phyloP scores from a whole-genome alignment of 2,329 filamentous ascomycete genomes.

The Chaetomiaceae sp. region DNA sequence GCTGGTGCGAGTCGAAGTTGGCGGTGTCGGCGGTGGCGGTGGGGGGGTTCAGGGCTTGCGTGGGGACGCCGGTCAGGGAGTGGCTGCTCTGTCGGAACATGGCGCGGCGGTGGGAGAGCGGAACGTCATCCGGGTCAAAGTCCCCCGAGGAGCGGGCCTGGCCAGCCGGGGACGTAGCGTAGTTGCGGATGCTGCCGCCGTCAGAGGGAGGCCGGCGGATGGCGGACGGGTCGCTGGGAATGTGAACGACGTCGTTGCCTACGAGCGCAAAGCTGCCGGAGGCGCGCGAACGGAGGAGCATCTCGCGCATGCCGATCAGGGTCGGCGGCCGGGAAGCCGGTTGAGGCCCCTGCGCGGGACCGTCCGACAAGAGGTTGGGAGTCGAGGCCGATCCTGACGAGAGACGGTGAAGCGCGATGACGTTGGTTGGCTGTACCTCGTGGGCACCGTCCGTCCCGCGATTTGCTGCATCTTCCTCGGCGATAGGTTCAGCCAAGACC shows the following conservation, averaged over 20 bases:
- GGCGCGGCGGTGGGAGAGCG: slow-evolving; percentile 60
- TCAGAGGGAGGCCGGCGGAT: slow-evolving; percentile 12
- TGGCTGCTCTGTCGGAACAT: slow-evolving; percentile 51
- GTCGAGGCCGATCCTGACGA: slow-evolving; percentile 14
- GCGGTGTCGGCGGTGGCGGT: slow-evolving; percentile 28
- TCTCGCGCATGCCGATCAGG: slow-evolving; percentile 50
- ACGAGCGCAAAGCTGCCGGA: slow-evolving; percentile 32
- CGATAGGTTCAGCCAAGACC: slow-evolving; percentile 35
- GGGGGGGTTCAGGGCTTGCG: not conserved
- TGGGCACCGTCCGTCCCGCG: not conserved
- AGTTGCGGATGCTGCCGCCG: slow-evolving; percentile 10
- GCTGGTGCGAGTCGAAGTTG: slow-evolving; percentile 50
- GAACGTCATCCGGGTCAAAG: slow-evolving; percentile 64
- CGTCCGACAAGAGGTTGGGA: slow-evolving; percentile 19
- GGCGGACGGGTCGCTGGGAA: slow-evolving; percentile 18
- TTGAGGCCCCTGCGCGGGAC: slow-evolving; percentile 35
- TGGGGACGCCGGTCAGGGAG: slow-evolving; percentile 14
- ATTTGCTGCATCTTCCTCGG: slow-evolving; percentile 33
- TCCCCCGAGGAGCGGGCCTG: no score
- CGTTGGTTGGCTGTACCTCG: slow-evolving; percentile 10
- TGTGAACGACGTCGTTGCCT: slow-evolving; percentile 17
- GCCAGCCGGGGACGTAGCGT: not conserved
- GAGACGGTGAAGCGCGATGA: slow-evolving; percentile 11
- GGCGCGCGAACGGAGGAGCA: slow-evolving; percentile 47
- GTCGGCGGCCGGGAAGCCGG: slow-evolving; percentile 39